These are phyloP conservation scores for Nissolia schottii DNA, from an alignment of 306 rosid genomes.

Conservation along the genomic window DNA sequence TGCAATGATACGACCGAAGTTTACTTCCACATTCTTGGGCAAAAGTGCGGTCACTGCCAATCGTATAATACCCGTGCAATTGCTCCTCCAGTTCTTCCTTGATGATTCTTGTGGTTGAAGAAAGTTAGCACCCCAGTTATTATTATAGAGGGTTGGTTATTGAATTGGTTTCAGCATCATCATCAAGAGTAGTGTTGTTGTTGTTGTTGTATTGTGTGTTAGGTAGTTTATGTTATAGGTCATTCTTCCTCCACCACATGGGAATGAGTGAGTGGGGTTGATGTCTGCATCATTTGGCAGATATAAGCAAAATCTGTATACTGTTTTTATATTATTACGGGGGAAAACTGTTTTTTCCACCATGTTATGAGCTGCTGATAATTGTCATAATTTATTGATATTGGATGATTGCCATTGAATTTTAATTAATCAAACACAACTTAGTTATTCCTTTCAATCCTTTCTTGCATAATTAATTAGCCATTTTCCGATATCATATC, in stretches of 20 bases:
- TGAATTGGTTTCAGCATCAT: conserved; percentile 21
- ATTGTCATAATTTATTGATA: conserved; percentile 15
- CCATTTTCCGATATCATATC: background rate
- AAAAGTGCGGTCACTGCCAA: conserved; percentile 87
- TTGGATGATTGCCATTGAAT: conserved; percentile 21
- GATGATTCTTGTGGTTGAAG: conserved; percentile 35
- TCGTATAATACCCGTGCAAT: conserved; percentile 89
- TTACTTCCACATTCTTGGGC: conserved; percentile 81
- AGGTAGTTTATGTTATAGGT: conserved; percentile 26
- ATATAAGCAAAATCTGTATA: conserved; percentile 30
- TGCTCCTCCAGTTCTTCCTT: conserved; percentile 93
- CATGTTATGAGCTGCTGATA: conserved; percentile 4
- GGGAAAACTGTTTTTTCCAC: conserved; percentile 18
- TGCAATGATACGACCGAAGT: conserved; percentile 95
- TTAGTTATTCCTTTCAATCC: conserved; percentile 9
- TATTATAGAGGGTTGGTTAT: conserved; percentile 15
- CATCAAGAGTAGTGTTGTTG: conserved; percentile 19
- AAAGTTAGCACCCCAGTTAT: background rate
- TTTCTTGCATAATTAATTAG: background rate
- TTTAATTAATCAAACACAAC: background rate
- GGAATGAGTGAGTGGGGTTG: conserved; percentile 25
- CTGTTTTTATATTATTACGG: conserved; percentile 6
- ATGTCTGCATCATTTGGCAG: conserved; percentile 20
- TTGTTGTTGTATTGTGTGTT: conserved; percentile 20
- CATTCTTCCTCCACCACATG: conserved; percentile 33